These are phyloP conservation scores for Tolypocladium tropicale DNA, from an alignment of 2,329 filamentous ascomycete species.

Conservation along the genomic window DNA sequence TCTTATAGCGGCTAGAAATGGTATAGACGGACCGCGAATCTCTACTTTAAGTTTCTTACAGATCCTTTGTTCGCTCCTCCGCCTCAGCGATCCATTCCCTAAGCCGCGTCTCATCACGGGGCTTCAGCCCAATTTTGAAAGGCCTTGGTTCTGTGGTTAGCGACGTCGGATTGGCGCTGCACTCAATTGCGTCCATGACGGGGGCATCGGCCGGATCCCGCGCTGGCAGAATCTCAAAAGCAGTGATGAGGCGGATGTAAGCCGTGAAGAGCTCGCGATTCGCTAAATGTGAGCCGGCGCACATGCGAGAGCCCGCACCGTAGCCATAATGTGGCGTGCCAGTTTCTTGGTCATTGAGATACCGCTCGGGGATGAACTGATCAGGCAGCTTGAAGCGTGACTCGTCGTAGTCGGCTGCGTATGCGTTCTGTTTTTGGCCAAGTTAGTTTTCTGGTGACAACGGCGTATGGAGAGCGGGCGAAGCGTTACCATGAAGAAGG, in stretches of 20 bases:
- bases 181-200: slow-evolving; percentile 45
- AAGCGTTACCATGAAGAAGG: slow-evolving; percentile 65
- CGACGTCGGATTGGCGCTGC: slow-evolving; percentile 44
- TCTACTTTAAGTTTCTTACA: no score
- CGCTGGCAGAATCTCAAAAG: slow-evolving; percentile 43
- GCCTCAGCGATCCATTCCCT: slow-evolving; percentile 42
- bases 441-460: no score
- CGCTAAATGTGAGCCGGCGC: slow-evolving; percentile 51
- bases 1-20: no score
- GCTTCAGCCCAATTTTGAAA: slow-evolving; percentile 47
- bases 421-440: slow-evolving; percentile 46
- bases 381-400: slow-evolving; percentile 54
- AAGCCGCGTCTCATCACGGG: slow-evolving; percentile 33
- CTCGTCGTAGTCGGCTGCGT: slow-evolving; percentile 63
- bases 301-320: slow-evolving; percentile 54
- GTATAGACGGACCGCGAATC: no score
- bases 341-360: slow-evolving; percentile 42
- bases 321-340: slow-evolving; percentile 54
- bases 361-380: slow-evolving; percentile 61
- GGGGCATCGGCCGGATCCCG: slow-evolving; percentile 35
- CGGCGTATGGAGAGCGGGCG: background rate
- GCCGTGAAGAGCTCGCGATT: slow-evolving; percentile 54
- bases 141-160: slow-evolving; percentile 52
- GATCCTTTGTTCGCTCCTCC: slow-evolving; percentile 38
- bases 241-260: slow-evolving; percentile 46